Base-by-base conservation (phyloP, 352 stramenopile genomes). In the Globisporangium apiculatum region DNA sequence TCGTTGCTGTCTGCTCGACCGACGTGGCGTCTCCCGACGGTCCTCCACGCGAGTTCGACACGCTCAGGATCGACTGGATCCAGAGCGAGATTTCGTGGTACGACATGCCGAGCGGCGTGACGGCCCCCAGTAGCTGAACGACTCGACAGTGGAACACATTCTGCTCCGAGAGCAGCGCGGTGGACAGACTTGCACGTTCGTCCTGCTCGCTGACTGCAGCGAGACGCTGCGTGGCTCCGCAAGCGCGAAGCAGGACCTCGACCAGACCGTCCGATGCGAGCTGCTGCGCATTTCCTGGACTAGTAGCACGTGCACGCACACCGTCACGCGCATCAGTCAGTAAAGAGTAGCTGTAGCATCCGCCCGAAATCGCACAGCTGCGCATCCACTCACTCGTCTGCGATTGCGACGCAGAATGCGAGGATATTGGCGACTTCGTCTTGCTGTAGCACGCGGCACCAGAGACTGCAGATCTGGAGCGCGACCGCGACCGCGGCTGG, bases 211-310 rank as follows among this genome's bases (percentile, higher is more conserved):
- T 5, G n/a, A 15, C 38, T 35, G 50, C 36, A 35, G 11, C 37
- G 17, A 11, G 15, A 24, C 38, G 8, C 17, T 14, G 17, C 24
- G 37, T 38, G 5, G 5, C n/a, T 10, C 43, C 64, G 48, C 73
- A 72, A 11, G 68, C 69, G 62, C 66, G 65, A n/a, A 79, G 18
- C 35, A 76, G n/a, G 12, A 70, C 41, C 24, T 70, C 57, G 48
- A 66, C 42, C 14, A 67, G 42, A 35, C 66, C 48, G 52, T 14
- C 52, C 4, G 67, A 66, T 18, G 61, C 67, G 7, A 77, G 38
- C 5, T 8, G 42, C 47, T 58, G 40, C 6, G 67, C 54, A 49
- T 75, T 77, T 24, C 24, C 65, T 17, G 53, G 40, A 37, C 69
- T 77, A 46, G 55, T 46, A 7, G 15, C 15, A 9, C 18, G 24